Evolutionary conservation across 176 grass and related monocot genomes (phyloP).

Genomic region (Otatea glauca): DNA sequence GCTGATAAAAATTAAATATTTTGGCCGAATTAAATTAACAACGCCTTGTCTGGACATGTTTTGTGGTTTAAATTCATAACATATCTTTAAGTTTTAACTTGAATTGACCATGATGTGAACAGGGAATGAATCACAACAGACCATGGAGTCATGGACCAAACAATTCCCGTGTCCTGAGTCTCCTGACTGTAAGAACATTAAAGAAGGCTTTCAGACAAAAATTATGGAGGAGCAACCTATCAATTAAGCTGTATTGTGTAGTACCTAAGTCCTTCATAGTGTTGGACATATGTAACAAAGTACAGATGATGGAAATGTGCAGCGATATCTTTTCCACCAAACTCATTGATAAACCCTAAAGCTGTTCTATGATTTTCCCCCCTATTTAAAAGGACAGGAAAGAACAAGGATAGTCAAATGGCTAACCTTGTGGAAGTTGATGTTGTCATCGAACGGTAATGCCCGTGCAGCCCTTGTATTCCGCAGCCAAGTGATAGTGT

Average conservation of each 20-base stretch:
- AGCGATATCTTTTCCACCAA: constrained; percentile 13
- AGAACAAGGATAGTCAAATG: constrained; percentile 9
- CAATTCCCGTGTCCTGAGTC: not conserved
- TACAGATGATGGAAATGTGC: not conserved
- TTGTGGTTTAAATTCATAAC: constrained; percentile 7
- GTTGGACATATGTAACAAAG: constrained; percentile 16
- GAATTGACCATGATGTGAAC: not conserved
- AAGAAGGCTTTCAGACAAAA: constrained; percentile 38
- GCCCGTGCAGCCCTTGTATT: constrained; percentile 72
- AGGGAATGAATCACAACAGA: not conserved
- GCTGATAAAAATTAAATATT: not conserved
- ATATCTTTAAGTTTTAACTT: not conserved
- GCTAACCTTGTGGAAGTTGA: constrained; percentile 94
- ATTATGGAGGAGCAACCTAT: not conserved
- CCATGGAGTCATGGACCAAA: not conserved
- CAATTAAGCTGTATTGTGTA: constrained; percentile 21
- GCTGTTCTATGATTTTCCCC: not conserved
- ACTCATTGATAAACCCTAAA: not conserved
- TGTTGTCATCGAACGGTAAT: constrained; percentile 94
- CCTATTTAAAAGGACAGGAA: not conserved
- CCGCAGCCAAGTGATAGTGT: constrained; percentile 95
- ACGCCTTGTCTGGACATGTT: not conserved
- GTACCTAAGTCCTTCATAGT: not conserved
- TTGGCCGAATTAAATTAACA: not conserved
- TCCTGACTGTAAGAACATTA: not conserved